phyloP scores from a whole-genome alignment of 2,329 filamentous ascomycete genomes.

The Penicillium fuscoglaucum region DNA sequence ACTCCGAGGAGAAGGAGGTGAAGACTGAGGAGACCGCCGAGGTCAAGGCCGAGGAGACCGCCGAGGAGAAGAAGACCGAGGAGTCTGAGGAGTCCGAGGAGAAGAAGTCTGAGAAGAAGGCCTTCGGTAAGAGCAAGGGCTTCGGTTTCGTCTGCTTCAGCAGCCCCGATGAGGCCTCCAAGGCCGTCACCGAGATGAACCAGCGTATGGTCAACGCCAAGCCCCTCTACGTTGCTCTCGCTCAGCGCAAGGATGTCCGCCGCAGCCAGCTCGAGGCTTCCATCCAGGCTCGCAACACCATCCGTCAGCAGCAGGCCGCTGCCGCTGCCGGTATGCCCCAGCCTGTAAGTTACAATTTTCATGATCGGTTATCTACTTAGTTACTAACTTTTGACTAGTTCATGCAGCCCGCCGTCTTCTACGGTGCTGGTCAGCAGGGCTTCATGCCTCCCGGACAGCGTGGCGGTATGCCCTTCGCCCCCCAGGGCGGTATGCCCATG shows the following conservation, averaged over 20 bases:
- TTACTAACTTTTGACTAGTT: slow-evolving; percentile 40
- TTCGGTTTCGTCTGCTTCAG: slow-evolving; percentile 99
- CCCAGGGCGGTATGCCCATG: slow-evolving; percentile 55
- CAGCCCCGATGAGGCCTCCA: slow-evolving; percentile 98
- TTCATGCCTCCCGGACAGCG: slow-evolving; percentile 59
- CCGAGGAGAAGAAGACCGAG: slow-evolving; percentile 54
- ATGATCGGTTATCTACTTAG: neutral
- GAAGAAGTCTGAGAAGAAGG: slow-evolving; percentile 62
- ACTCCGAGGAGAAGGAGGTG: slow-evolving; percentile 40
- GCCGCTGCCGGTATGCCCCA: slow-evolving; percentile 84
- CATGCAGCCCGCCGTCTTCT: slow-evolving; percentile 92
- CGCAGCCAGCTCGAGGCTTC: slow-evolving; percentile 99
- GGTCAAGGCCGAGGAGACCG: slow-evolving; percentile 45
- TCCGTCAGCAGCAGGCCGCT: slow-evolving; percentile 96
- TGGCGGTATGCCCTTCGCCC: slow-evolving; percentile 63
- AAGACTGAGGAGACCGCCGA: slow-evolving; percentile 50
- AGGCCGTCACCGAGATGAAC: slow-evolving; percentile 99
- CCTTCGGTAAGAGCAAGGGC: slow-evolving; percentile 96
- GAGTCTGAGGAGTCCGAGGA: slow-evolving; percentile 58
- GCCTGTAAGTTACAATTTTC: slow-evolving; percentile 31
- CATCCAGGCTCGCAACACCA: slow-evolving; percentile 98
- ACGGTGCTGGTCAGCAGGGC: slow-evolving; percentile 68
- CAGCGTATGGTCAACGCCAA: slow-evolving; percentile 98
- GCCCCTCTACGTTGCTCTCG: slow-evolving; percentile 95
- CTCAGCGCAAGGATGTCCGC: slow-evolving; percentile 98